Evolutionary conservation across 257 asterid species (phyloP).

Genomic region (Solanum infundibuliforme): DNA sequence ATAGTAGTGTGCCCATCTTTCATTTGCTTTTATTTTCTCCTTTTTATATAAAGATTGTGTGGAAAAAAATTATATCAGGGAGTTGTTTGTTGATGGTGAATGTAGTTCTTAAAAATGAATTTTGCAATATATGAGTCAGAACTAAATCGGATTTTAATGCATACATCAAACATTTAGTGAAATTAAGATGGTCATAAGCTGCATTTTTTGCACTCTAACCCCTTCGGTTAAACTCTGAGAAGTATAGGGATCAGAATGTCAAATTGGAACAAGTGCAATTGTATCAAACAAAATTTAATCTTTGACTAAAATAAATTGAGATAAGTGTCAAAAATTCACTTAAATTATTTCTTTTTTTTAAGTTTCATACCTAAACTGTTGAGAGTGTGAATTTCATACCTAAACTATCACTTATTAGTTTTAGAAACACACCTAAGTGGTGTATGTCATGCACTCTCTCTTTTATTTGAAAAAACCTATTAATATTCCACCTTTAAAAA

Average conservation of each 20-base stretch:
- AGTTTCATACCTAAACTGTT: too few species aligned
- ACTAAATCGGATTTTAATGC: background rate
- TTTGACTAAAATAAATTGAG: background rate
- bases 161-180: background rate
- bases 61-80: too few species aligned
- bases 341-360: fast-evolving
- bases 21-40: background rate
- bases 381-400: too few species aligned
- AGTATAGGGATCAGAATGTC: background rate
- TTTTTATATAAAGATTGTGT: background rate
- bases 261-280: background rate
- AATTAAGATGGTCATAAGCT: background rate
- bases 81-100: background rate
- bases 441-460: too few species aligned
- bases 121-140: fast-evolving
- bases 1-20: background rate
- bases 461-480: too few species aligned
- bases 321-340: too few species aligned
- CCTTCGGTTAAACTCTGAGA: background rate
- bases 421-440: too few species aligned
- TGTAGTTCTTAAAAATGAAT: background rate
- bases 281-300: background rate
- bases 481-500: too few species aligned
- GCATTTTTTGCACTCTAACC: background rate
- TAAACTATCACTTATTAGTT: too few species aligned